Evolutionary conservation across 352 stramenopile genomes (phyloP), one percentile per base, ranked within the genome.

Genomic region (Phytophthora sp.): DNA sequence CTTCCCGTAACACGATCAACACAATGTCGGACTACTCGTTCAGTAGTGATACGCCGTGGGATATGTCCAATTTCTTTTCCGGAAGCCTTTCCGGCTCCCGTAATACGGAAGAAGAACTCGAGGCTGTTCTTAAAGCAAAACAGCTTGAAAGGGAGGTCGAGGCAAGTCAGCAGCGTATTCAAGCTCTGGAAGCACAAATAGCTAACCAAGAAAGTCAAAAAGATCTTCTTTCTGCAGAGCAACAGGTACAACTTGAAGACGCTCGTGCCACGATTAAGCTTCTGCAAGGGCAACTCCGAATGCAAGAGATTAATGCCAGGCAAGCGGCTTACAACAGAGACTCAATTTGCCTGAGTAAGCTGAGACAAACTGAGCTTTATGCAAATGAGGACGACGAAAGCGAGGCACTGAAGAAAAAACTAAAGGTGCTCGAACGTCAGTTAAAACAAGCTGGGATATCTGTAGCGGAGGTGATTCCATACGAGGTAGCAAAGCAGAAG

Each of bases 401-500:
- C 23, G 60, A 64, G 4, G 77, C 82, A 4, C 67, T 90, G 12
- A 82, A 84, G 39, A 79, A 85, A 51, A 85, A 91, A 35, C 69
- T 89, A 1, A 87, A 86, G 28, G 60, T 94, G n/a, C 58, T 92
- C 21, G 82, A 92, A 31, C 76, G 85, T 1, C 85, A 94, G 42
- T 66, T 94, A 10, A 71, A 91, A 31, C 82, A 91, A 32, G 85
- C 85, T 0, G 85, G 85, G 5, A 88, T 94, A 30, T 89, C 82
- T 5, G 84, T 95, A 28, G 89, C 91, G 4, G 91, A 97, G 45
- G 79, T 96, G 32, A 96, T 97, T 57, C 86, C 91, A 15, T 97
- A 96, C 75, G 79, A 87, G 2, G 62, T 95, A 21, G 91, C 89
- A 13, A 89, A 88, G 46, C 63, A 66, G 12, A 92, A 91, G 37